Conservation (phyloP, 139 green algal species). For the Pleodorina starrii region DNA sequence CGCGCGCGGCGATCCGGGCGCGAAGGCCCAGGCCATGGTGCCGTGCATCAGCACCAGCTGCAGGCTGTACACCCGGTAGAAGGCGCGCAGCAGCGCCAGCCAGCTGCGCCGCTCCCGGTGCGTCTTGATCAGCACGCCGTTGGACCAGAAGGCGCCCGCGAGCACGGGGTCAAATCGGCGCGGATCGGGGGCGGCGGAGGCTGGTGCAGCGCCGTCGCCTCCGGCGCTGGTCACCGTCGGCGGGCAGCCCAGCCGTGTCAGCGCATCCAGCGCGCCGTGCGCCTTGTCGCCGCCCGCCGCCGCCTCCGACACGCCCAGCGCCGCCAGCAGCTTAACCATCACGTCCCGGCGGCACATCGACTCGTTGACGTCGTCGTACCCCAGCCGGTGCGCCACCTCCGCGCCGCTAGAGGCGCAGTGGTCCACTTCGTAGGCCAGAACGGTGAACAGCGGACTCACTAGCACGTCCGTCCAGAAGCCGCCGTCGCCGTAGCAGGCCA, state of each 20-base stretch:
- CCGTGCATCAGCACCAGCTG: conserved; percentile 75
- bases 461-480: conserved; percentile 69
- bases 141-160: conserved; percentile 48
- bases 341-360: conserved; percentile 62
- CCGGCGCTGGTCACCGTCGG: neutral
- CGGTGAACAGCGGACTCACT: conserved; percentile 55
- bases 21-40: conserved; percentile 52
- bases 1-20: neutral
- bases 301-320: conserved; percentile 36
- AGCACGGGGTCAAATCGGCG: conserved; percentile 9
- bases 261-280: conserved; percentile 20
- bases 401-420: conserved; percentile 44
- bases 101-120: conserved; percentile 72
- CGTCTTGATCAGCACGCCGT: conserved; percentile 71
- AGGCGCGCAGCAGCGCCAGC: conserved; percentile 63
- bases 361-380: conserved; percentile 89
- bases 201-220: neutral
- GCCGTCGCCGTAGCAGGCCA: conserved; percentile 70
- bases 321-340: conserved; percentile 16
- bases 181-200: neutral
- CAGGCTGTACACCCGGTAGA: conserved; percentile 77
- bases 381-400: conserved; percentile 70
- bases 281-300: neutral
- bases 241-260: conserved; percentile 34
- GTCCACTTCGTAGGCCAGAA: conserved; percentile 49